Conservation (phyloP, 169 alveolate species). For the Cyclospora cayetanensis region DNA sequence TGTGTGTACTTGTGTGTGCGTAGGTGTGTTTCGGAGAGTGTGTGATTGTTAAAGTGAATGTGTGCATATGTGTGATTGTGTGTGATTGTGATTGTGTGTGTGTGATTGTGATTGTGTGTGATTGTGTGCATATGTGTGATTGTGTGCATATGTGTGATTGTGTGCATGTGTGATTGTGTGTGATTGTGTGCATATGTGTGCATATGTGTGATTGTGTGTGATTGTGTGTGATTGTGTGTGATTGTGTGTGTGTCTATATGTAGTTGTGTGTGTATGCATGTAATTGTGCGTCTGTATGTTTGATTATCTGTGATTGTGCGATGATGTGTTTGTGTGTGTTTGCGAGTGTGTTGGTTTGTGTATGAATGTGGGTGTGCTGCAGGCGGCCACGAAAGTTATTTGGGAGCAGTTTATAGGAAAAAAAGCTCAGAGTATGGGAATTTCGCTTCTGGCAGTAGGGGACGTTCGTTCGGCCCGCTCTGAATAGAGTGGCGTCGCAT, state of each 20-base stretch:
- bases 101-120: too few species aligned
- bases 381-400: constrained; percentile 22
- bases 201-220: too few species aligned
- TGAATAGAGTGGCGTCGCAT: neutral
- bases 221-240: too few species aligned
- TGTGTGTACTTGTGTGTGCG: too few species aligned
- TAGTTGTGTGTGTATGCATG: neutral
- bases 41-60: too few species aligned
- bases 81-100: too few species aligned
- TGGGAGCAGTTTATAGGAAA: constrained; percentile 10
- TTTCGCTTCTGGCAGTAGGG: constrained; percentile 46
- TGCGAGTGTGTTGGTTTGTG: neutral
- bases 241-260: neutral
- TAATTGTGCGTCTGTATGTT: neutral
- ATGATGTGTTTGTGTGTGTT: neutral
- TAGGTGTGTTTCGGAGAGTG: too few species aligned
- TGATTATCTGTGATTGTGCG: neutral
- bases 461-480: neutral
- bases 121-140: too few species aligned
- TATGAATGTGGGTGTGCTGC: neutral
- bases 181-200: too few species aligned
- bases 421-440: neutral
- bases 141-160: too few species aligned
- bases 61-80: too few species aligned
- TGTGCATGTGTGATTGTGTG: too few species aligned